Evolutionary conservation across 176 grass and related monocot species (phyloP).

Genomic region (Hordeum vulgare): MorexV3_pseudomolecules_assembly NC_058523.1:55222335-55222834

Average conservation of each 20-base stretch:
- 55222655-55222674: slow-evolving; percentile 47
- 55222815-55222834: slow-evolving; percentile 47
- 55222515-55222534: slow-evolving; percentile 56
- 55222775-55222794: slow-evolving; percentile 45
- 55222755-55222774: slow-evolving; percentile 39
- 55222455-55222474: slow-evolving; percentile 79
- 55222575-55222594: slow-evolving; percentile 64
- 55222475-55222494: slow-evolving; percentile 60
- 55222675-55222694: slow-evolving; percentile 48
- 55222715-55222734: slow-evolving; percentile 42
- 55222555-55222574: slow-evolving; percentile 66
- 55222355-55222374: slow-evolving; percentile 58
- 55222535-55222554: slow-evolving; percentile 60
- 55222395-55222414: slow-evolving; percentile 62
- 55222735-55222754: slow-evolving; percentile 37
- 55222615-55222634: slow-evolving; percentile 76
- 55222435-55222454: slow-evolving; percentile 57
- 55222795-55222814: slow-evolving; percentile 30
- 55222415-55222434: slow-evolving; percentile 65
- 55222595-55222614: slow-evolving; percentile 93
- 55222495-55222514: slow-evolving; percentile 65
- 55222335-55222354: slow-evolving; percentile 62
- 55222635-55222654: slow-evolving; percentile 53
- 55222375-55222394: slow-evolving; percentile 67
- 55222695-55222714: slow-evolving; percentile 44